A percentile compares a stretch with the other conserved stretches of the same genome.
These are phyloP conservation scores for Penium margaritaceum DNA, from an alignment of 139 green algal species.

Conservation along the genomic window DNA sequence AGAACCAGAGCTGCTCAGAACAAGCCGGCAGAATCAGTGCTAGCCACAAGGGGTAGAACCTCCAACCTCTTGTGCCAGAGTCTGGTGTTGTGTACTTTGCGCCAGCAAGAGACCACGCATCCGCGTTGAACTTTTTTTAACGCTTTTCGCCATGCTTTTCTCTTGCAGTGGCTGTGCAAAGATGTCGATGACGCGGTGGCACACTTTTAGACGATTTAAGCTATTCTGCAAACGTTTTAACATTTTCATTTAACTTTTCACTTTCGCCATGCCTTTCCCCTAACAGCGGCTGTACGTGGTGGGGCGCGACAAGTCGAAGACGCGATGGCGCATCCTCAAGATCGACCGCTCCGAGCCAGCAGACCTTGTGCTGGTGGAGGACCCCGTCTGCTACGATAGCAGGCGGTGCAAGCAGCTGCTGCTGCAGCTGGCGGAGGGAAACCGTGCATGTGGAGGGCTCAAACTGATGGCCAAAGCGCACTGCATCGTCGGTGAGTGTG, in stretches of 20 bases:
- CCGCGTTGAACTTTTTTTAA: neutral
- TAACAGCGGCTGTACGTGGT: constrained; percentile 46
- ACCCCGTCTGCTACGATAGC: constrained; percentile 36
- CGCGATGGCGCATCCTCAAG: constrained; percentile 47
- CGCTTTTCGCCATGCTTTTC: neutral
- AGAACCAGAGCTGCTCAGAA: too few species aligned
- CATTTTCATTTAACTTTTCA: neutral
- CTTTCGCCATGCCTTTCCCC: neutral
- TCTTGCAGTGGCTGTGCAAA: neutral
- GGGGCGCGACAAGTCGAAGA: constrained; percentile 27
- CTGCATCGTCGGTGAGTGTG: constrained; percentile 42
- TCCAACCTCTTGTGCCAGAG: too few species aligned
- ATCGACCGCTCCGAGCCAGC: constrained; percentile 45
- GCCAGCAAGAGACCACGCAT: neutral
- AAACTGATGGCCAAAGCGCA: constrained; percentile 47
- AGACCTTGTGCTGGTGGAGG: constrained; percentile 43
- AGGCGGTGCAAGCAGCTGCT: constrained; percentile 29
- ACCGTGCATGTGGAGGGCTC: constrained; percentile 30
- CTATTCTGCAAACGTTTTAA: neutral
- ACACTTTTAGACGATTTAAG: neutral
- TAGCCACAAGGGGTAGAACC: too few species aligned
- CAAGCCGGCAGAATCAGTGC: too few species aligned
- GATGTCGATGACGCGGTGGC: neutral
- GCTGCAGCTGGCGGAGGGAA: constrained; percentile 37
- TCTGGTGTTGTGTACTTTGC: neutral